A percentile compares a stretch with the other conserved stretches of the same genome.
Evolutionary conservation across 169 alveolate genomes (phyloP).

Genomic region (Cryptosporidium felis): DNA sequence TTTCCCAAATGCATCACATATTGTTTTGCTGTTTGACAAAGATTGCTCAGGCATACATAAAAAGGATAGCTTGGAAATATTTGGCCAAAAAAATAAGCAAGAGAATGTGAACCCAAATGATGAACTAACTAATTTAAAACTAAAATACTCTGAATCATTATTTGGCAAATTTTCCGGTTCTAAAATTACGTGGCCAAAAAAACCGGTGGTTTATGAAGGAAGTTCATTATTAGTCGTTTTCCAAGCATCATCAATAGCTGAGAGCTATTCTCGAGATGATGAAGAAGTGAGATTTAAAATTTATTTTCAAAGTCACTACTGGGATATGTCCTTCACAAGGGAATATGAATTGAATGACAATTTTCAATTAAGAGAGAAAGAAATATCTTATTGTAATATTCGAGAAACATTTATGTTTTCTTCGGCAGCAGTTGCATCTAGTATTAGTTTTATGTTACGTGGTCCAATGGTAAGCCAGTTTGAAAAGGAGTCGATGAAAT

Average conservation of each 20-base stretch:
- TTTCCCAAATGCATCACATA: slow-evolving; percentile 62
- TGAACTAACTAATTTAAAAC: background rate
- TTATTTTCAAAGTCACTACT: slow-evolving; percentile 15
- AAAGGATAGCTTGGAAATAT: slow-evolving; percentile 43
- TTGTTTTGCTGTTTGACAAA: slow-evolving; percentile 23
- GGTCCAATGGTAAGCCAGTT: slow-evolving; percentile 37
- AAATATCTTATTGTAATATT: background rate
- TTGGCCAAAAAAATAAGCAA: background rate
- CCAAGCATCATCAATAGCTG: background rate
- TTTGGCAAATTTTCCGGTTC: slow-evolving; percentile 35
- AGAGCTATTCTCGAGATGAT: too few relatives aligned
- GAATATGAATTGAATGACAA: background rate
- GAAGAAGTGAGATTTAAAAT: slow-evolving; percentile 14
- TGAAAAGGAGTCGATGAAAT: slow-evolving; percentile 5
- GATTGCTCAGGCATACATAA: slow-evolving; percentile 30
- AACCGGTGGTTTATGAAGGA: slow-evolving; percentile 28
- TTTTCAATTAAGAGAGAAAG: background rate
- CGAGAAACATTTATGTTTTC: slow-evolving; percentile 5
- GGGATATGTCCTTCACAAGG: background rate
- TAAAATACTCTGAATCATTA: slow-evolving; percentile 19
- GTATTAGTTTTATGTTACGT: slow-evolving; percentile 49
- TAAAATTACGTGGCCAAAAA: slow-evolving; percentile 1
- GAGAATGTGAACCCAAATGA: background rate
- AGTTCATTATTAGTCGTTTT: slow-evolving; percentile 19
- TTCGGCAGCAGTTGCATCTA: slow-evolving; percentile 22